These are phyloP conservation scores for Melanopsichium pennsylvanicum DNA, from an alignment of 1,284 basidiomycete genomes.

Conservation along the genomic window DNA sequence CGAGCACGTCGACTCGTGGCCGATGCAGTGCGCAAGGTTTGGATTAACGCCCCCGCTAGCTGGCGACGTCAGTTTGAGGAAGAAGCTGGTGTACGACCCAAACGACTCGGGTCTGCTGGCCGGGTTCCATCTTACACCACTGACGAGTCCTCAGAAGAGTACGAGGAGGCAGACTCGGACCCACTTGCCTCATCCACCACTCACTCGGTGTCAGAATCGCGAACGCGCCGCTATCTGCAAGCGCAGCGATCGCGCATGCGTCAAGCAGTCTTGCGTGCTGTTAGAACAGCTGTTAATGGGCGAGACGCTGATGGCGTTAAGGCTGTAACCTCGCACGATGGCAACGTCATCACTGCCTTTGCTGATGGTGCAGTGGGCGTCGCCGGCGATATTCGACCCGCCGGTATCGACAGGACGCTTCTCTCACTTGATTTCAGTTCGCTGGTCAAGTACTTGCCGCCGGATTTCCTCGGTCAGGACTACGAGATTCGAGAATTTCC, in stretches of 20 bases:
- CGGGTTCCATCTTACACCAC: constrained; percentile 15
- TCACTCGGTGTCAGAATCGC: constrained; percentile 27
- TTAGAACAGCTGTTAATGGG: constrained; percentile 59
- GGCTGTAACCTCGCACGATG: constrained; percentile 33
- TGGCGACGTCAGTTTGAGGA: constrained; percentile 61
- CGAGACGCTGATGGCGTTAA: constrained; percentile 48
- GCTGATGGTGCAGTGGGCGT: constrained; percentile 34
- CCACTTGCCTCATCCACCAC: constrained; percentile 13
- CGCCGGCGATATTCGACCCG: constrained; percentile 11
- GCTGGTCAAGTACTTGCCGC: constrained; percentile 51
- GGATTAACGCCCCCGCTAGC: constrained; percentile 59
- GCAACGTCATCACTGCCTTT: constrained; percentile 29
- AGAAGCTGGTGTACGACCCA: constrained; percentile 36
- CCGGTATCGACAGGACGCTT: constrained; percentile 38
- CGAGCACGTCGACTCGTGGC: constrained; percentile 59
- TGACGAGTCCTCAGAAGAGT: constrained; percentile 37
- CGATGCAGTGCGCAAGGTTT: constrained; percentile 60
- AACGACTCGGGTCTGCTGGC: constrained; percentile 1
- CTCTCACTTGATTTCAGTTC: constrained; percentile 51
- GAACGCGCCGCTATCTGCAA: constrained; percentile 41
- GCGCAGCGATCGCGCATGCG: constrained; percentile 52
- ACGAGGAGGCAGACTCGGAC: constrained; percentile 31
- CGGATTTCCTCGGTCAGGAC: constrained; percentile 55
- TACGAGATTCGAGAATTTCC: constrained; percentile 59
- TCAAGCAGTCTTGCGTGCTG: constrained; percentile 52